A percentile compares a stretch with the other conserved stretches of the same genome.
These are phyloP conservation scores for Flaveria bidentis DNA, from an alignment of 129 eudicot species.

Conservation along the genomic window DNA sequence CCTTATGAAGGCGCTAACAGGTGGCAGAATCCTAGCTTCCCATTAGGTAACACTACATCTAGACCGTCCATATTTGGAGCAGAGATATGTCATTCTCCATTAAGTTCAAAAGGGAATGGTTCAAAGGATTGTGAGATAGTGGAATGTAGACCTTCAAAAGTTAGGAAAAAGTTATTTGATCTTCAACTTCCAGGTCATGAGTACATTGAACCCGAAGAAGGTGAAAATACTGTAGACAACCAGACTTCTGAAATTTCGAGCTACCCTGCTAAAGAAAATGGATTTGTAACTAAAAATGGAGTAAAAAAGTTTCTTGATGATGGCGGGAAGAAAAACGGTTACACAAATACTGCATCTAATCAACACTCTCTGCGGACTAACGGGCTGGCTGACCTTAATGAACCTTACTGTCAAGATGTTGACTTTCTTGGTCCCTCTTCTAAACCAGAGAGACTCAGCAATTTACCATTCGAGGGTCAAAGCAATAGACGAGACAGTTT, in stretches of 20 bases:
- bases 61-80: slow-evolving; percentile 62
- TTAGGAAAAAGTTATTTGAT: slow-evolving; percentile 77
- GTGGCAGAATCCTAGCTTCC: slow-evolving; percentile 64
- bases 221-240: slow-evolving; percentile 45
- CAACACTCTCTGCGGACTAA: slow-evolving; percentile 38
- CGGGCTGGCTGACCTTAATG: slow-evolving; percentile 83
- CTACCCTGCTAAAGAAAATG: slow-evolving; percentile 20
- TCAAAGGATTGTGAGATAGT: slow-evolving; percentile 53
- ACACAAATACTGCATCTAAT: slow-evolving; percentile 38
- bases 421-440: slow-evolving; percentile 41
- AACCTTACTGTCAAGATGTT: slow-evolving; percentile 67
- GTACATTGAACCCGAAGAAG: slow-evolving; percentile 44
- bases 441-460: slow-evolving; percentile 26
- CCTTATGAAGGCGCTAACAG: slow-evolving; percentile 51
- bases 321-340: slow-evolving; percentile 25
- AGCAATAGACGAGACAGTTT: slow-evolving; percentile 61
- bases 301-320: slow-evolving; percentile 31
- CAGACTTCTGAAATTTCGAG: slow-evolving; percentile 26
- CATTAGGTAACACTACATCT: slow-evolving; percentile 41
- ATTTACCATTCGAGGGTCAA: slow-evolving; percentile 38
- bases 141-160: slow-evolving; percentile 78
- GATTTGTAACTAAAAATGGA: slow-evolving; percentile 24
- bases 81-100: slow-evolving; percentile 55
- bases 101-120: slow-evolving; percentile 58
- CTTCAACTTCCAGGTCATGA: slow-evolving; percentile 83